Conservation (phyloP, 2,329 filamentous ascomycete species). For the Calonectria henricotiae region DNA sequence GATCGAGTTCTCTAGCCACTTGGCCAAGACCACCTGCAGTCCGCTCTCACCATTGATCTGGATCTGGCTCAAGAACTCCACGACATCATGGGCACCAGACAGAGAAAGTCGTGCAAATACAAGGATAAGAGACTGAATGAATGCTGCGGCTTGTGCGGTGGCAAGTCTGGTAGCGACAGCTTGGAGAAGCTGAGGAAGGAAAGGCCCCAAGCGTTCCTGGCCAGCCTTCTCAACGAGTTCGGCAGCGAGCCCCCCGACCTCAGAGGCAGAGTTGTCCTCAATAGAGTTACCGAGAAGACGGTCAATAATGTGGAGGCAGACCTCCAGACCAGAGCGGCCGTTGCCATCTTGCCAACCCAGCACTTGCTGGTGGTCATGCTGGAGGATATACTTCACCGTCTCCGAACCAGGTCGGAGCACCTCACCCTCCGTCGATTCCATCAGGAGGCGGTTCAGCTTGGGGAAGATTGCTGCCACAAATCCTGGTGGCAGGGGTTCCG, state of each 20-base stretch:
- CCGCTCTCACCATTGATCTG: constrained; percentile 86
- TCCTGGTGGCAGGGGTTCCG: constrained; percentile 87
- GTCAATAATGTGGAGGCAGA: constrained; percentile 92
- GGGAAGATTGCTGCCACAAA: constrained; percentile 91
- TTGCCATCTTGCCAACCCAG: constrained; percentile 88
- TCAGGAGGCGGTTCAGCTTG: constrained; percentile 86
- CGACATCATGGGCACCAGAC: constrained; percentile 88
- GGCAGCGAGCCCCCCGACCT: constrained; percentile 94
- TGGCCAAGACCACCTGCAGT: constrained; percentile 89
- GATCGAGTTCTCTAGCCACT: constrained; percentile 97
- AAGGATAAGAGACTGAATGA: constrained; percentile 96
- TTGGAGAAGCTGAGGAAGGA: constrained; percentile 87
- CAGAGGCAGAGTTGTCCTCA: constrained; percentile 95
- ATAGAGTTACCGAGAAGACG: constrained; percentile 86
- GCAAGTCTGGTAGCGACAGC: constrained; percentile 90
- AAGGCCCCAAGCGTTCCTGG: constrained; percentile 90
- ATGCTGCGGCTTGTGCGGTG: constrained; percentile 86
- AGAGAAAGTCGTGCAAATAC: constrained; percentile 95
- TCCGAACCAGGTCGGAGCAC: constrained; percentile 89
- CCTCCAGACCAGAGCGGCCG: constrained; percentile 88
- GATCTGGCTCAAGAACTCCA: constrained; percentile 91
- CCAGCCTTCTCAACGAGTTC: constrained; percentile 97
- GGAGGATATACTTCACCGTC: constrained; percentile 89
- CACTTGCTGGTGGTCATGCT: constrained; percentile 91
- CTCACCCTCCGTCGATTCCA: constrained; percentile 89